phyloP scores from a whole-genome alignment of 192 early-diverging fungal genomes.

The Coemansia sp. region DNA sequence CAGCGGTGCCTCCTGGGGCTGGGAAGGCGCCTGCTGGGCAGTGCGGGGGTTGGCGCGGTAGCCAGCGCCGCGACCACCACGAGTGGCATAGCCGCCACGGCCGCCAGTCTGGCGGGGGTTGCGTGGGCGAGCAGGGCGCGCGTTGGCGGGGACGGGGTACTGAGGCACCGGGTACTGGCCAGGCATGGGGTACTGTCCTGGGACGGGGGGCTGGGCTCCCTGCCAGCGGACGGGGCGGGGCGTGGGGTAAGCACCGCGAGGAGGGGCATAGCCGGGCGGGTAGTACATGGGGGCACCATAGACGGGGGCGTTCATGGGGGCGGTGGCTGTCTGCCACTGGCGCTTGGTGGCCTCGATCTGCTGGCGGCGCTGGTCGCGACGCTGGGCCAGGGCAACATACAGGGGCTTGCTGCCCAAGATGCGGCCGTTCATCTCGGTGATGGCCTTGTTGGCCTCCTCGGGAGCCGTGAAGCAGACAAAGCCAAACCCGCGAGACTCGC shows the following conservation, averaged over 20 bases:
- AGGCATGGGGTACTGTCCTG: conserved; percentile 53
- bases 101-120: conserved; percentile 55
- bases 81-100: conserved; percentile 55
- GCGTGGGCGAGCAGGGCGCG: conserved; percentile 52
- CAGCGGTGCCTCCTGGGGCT: conserved; percentile 43
- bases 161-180: conserved; percentile 56
- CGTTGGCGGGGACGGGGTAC: conserved; percentile 48
- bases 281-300: conserved; percentile 68
- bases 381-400: conserved; percentile 97
- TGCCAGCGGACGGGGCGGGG: conserved; percentile 63
- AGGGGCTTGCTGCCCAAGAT: conserved; percentile 95
- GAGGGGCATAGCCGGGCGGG: conserved; percentile 58
- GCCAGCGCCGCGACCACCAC: conserved; percentile 51
- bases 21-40: conserved; percentile 36
- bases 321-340: conserved; percentile 66
- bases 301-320: conserved; percentile 48
- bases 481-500: conserved; percentile 90
- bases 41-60: conserved; percentile 53
- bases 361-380: conserved; percentile 94
- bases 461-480: conserved; percentile 99
- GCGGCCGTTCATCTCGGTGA: conserved; percentile 98
- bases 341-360: conserved; percentile 96
- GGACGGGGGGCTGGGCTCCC: conserved; percentile 50
- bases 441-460: conserved; percentile 98
- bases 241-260: conserved; percentile 59